Conservation (phyloP, 176 grass and related monocot species). For the Oryza longistaminata region DNA sequence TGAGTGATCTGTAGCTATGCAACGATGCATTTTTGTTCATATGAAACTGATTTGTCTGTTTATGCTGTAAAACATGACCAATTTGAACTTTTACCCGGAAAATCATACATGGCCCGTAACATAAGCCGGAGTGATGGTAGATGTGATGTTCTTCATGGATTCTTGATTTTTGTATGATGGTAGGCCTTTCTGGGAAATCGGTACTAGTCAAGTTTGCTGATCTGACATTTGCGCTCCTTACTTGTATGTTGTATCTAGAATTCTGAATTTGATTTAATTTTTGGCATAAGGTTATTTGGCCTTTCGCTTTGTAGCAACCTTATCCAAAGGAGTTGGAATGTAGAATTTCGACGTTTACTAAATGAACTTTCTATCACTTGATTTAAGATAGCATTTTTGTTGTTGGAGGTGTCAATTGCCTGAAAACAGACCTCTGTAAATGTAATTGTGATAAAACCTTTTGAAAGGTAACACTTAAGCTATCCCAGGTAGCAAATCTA, state of each 20-base stretch:
- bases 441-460: neutral
- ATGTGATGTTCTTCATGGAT: neutral
- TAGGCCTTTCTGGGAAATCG: neutral
- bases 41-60: neutral
- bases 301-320: neutral
- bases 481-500: neutral
- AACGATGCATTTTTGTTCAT: neutral
- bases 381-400: neutral
- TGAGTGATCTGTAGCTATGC: neutral
- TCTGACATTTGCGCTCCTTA: neutral
- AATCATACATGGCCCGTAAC: neutral
- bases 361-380: neutral
- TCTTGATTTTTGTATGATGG: neutral
- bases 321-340: neutral
- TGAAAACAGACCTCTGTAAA: neutral
- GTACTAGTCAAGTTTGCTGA: neutral
- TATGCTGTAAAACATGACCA: neutral
- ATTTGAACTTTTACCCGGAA: neutral
- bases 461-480: neutral
- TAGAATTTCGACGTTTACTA: neutral
- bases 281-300: neutral
- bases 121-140: neutral
- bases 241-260: slow-evolving; percentile 8
- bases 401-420: neutral
- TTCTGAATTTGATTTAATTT: neutral